These are phyloP conservation scores for Aspergillus avenaceus DNA, from an alignment of 495 filamentous ascomycete species.

Conservation along the genomic window DNA sequence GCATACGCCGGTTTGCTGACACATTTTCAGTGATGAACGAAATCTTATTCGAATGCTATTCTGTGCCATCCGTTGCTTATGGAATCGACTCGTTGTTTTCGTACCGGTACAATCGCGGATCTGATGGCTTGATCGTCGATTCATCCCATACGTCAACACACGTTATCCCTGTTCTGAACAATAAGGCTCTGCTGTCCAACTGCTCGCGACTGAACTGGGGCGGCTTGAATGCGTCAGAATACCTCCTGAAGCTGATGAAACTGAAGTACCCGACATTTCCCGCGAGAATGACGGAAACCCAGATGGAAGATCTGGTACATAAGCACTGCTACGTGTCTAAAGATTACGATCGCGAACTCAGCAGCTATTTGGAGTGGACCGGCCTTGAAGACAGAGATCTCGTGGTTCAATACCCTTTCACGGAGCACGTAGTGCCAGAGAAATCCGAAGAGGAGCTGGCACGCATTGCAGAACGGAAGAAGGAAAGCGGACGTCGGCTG, in stretches of 20 bases:
- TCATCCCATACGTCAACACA: constrained; percentile 92
- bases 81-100: constrained; percentile 96
- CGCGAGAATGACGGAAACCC: constrained; percentile 74
- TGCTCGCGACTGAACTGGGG: constrained; percentile 94
- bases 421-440: constrained; percentile 79
- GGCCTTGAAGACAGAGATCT: constrained; percentile 84
- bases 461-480: constrained; percentile 81
- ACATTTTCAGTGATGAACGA: constrained; percentile 78
- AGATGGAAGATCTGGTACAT: constrained; percentile 79
- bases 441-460: constrained; percentile 93
- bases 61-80: constrained; percentile 79
- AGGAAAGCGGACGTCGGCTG: constrained; percentile 83
- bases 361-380: constrained; percentile 74
- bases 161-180: constrained; percentile 87
- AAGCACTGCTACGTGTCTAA: constrained; percentile 88
- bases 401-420: constrained; percentile 88
- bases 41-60: constrained; percentile 93
- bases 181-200: constrained; percentile 75
- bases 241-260: constrained; percentile 79
- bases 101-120: constrained; percentile 85
- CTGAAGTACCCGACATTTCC: constrained; percentile 93
- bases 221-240: constrained; percentile 82
- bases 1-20: constrained; percentile 11
- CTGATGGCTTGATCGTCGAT: constrained; percentile 83
- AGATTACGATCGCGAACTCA: constrained; percentile 75